Evolutionary conservation across 2,329 filamentous ascomycete genomes (phyloP), one percentile per base, ranked within the genome.

Genomic region (Mollisia scopiformis): DNA sequence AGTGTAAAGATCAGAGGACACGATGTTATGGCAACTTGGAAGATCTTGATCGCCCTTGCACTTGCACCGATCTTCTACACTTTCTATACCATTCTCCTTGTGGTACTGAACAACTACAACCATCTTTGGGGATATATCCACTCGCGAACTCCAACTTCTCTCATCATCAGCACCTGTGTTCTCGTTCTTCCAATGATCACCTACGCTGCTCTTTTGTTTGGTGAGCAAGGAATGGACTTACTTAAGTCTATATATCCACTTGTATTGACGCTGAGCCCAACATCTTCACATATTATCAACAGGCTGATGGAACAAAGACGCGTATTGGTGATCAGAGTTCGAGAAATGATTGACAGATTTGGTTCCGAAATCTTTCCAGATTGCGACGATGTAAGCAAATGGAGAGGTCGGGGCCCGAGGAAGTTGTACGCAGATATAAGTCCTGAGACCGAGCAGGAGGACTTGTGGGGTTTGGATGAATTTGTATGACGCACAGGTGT

Each of bases 221-320:
- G 94, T 50, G 94, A 98, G 77, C 88, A 95, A 14, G 93, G 93
- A 56, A 96, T 98, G 92, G 94, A 97, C 73, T 97, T 97, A 57
- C 80, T 94, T 78, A 97, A 97, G 77, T 97, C 93, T 0, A 83
- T 98, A 16, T 86, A 91, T 14, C 94, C 94, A 3, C 84, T 98
- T 16, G 80, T 96, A 53, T 82, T 97, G 39, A 93, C 90, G 65
- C 83, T 97, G 71, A 88, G 89, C 69, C 94, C 94, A 0, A 87
- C 87, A 3, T 93, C 91, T 1, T 88, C 88, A 72, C 94, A 92
- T 77, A 92, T 89, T 61, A 84, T 98, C 51, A 85, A 90, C 62
- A 88, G 87, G 68, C 83, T 97, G 51, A 86, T 92, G 58, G 79
- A 84, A 65, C 83, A 85, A 61, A 88, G 94, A 51, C 87, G 84